These are phyloP conservation scores for Metarhizium guizhouense DNA, from an alignment of 2,329 filamentous ascomycete genomes.

Conservation along the genomic window DNA sequence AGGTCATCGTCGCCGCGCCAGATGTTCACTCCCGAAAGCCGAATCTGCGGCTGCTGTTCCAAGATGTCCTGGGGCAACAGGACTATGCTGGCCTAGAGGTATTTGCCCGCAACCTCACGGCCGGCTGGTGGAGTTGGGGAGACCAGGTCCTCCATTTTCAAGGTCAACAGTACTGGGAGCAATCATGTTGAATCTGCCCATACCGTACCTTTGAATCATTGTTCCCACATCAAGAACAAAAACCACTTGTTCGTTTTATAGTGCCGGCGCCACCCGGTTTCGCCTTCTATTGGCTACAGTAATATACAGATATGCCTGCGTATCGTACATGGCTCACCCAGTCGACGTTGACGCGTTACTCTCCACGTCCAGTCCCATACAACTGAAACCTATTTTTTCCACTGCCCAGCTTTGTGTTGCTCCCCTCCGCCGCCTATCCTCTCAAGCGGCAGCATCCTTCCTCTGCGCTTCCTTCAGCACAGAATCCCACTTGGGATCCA, in stretches of 20 bases:
- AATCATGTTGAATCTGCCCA: not conserved
- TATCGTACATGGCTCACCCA: conserved; percentile 15
- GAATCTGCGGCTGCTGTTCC: conserved; percentile 53
- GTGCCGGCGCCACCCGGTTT: conserved; percentile 10
- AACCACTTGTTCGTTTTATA: conserved; percentile 14
- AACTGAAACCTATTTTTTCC: no score
- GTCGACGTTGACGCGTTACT: not conserved
- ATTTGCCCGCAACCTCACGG: conserved; percentile 65
- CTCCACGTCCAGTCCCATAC: not conserved
- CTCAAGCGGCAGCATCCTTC: conserved; percentile 11
- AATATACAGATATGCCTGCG: conserved; percentile 22
- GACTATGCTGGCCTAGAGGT: conserved; percentile 59
- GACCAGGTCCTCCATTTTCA: conserved; percentile 67
- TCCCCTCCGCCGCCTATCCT: not conserved
- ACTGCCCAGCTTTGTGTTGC: no score
- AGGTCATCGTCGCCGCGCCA: conserved; percentile 59
- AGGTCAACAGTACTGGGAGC: conserved; percentile 40
- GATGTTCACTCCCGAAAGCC: conserved; percentile 76
- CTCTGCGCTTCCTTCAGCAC: conserved; percentile 16
- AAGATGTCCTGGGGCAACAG: conserved; percentile 36
- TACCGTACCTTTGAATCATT: not conserved
- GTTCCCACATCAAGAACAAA: conserved; percentile 5
- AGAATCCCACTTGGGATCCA: conserved; percentile 39
- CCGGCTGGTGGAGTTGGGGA: conserved; percentile 73
- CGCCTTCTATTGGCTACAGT: conserved; percentile 17